phyloP scores from a whole-genome alignment of 257 asterid species.

The Agastache rugosa region DNA sequence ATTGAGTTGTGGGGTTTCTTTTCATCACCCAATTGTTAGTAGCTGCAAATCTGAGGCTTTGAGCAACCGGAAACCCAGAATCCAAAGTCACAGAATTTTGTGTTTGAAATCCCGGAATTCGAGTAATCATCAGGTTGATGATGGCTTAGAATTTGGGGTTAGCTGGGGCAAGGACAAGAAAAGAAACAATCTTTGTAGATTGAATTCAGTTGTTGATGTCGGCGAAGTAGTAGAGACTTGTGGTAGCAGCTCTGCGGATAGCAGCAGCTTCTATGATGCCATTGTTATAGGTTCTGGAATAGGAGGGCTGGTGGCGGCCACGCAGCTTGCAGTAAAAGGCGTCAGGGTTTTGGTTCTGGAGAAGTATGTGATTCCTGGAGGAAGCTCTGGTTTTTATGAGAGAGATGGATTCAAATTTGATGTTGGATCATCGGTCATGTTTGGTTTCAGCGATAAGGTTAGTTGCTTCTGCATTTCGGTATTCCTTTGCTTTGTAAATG shows the following conservation, averaged over 20 bases:
- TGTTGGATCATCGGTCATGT: slow-evolving; percentile 99
- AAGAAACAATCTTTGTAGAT: slow-evolving; percentile 34
- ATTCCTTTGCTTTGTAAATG: not conserved
- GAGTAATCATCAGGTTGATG: slow-evolving; percentile 30
- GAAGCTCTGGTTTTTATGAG: slow-evolving; percentile 88
- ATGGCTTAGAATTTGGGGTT: slow-evolving; percentile 37
- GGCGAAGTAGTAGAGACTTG: slow-evolving; percentile 46
- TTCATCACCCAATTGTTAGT: slow-evolving; percentile 43
- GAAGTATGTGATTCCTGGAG: slow-evolving; percentile 98
- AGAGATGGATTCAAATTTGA: slow-evolving; percentile 93
- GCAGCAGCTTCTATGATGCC: slow-evolving; percentile 63
- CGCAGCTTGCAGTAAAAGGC: slow-evolving; percentile 96
- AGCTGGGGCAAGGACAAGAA: slow-evolving; percentile 38
- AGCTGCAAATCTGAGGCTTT: slow-evolving; percentile 39
- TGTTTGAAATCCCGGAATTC: slow-evolving; percentile 32
- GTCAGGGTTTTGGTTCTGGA: slow-evolving; percentile 89
- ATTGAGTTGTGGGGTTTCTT: slow-evolving; percentile 41
- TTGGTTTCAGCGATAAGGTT: slow-evolving; percentile 99
- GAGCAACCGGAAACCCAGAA: slow-evolving; percentile 41
- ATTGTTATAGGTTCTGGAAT: slow-evolving; percentile 92
- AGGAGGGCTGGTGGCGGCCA: slow-evolving; percentile 96
- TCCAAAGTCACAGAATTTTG: slow-evolving; percentile 27
- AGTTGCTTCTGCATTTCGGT: slow-evolving; percentile 27
- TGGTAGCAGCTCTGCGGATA: slow-evolving; percentile 32
- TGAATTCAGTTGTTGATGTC: slow-evolving; percentile 57